Conservation (phyloP, 192 early-diverging fungal species). For the Umbelopsis ramanniana region DNA sequence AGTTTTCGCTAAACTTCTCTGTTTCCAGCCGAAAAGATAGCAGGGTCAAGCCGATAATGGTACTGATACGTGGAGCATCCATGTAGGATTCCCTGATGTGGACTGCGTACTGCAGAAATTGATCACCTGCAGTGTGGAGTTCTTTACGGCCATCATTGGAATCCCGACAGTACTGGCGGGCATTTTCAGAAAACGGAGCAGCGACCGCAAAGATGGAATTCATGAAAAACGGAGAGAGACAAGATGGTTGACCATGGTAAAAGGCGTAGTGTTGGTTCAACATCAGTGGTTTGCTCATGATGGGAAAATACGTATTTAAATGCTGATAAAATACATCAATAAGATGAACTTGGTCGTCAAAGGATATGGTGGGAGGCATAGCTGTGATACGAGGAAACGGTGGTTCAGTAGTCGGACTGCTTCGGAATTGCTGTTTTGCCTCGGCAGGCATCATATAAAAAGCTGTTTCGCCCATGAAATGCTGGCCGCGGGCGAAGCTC, state of each 20-base stretch:
- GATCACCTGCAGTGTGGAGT: slow-evolving; percentile 12
- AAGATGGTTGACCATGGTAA: background rate
- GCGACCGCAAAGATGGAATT: slow-evolving; percentile 38
- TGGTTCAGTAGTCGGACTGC: background rate
- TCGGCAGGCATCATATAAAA: slow-evolving; percentile 14
- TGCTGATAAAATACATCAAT: slow-evolving; percentile 41
- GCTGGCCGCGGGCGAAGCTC: slow-evolving; percentile 10
- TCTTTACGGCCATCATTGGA: background rate
- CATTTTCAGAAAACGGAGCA: slow-evolving; percentile 32
- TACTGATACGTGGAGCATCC: slow-evolving; percentile 55
- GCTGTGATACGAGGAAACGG: slow-evolving; percentile 5
- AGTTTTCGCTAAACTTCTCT: slow-evolving; percentile 43
- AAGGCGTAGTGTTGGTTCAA: slow-evolving; percentile 18
- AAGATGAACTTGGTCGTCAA: slow-evolving; percentile 30
- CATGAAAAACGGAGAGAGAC: slow-evolving; percentile 30
- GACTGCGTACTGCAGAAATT: slow-evolving; percentile 49
- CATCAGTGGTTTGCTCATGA: slow-evolving; percentile 35
- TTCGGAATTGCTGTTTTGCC: slow-evolving; percentile 2
- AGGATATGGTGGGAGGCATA: slow-evolving; percentile 8
- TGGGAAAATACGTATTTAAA: slow-evolving; percentile 42
- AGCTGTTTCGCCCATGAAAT: slow-evolving; percentile 9
- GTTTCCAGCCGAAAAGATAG: slow-evolving; percentile 66
- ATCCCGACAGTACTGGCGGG: slow-evolving; percentile 7
- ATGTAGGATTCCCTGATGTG: slow-evolving; percentile 63
- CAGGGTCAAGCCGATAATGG: slow-evolving; percentile 62